These are phyloP conservation scores for Globisporangium nagaii DNA, from an alignment of 352 stramenopile genomes.

Conservation along the genomic window DNA sequence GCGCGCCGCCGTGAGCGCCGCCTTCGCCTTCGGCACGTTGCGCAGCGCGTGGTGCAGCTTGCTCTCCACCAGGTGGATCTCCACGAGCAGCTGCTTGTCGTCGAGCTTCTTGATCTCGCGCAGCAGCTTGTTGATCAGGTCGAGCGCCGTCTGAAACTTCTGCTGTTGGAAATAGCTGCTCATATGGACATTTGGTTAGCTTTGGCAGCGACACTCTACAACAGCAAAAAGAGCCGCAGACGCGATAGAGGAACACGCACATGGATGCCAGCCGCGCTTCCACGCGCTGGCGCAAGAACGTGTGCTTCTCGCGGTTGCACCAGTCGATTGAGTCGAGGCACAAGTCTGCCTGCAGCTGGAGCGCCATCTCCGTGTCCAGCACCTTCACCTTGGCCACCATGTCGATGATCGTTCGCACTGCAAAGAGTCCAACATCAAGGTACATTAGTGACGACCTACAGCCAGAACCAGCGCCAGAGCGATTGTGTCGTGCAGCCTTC, in stretches of 20 bases:
- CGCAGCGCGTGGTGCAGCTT: constrained; percentile 97
- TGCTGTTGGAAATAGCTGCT: constrained; percentile 83
- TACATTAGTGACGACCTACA: background rate
- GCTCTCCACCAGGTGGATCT: constrained; percentile 97
- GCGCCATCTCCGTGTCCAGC: constrained; percentile 84
- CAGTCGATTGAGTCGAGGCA: constrained; percentile 95
- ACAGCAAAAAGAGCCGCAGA: background rate
- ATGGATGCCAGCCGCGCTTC: constrained; percentile 93
- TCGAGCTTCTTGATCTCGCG: constrained; percentile 99
- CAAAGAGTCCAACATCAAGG: background rate
- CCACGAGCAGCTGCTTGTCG: constrained; percentile 98
- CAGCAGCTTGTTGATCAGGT: constrained; percentile 93
- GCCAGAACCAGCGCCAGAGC: too few species aligned
- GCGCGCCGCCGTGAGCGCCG: constrained; percentile 94
- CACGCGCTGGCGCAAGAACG: constrained; percentile 98
- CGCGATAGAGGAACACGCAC: constrained; percentile 33
- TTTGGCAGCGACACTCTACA: too few species aligned
- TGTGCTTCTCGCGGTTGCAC: constrained; percentile 92
- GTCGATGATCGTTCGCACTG: constrained; percentile 96
- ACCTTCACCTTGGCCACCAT: constrained; percentile 92
- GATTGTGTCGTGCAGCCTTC: background rate
- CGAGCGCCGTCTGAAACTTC: constrained; percentile 90
- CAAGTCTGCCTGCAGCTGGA: constrained; percentile 93
- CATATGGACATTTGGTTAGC: too few species aligned
- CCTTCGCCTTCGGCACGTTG: constrained; percentile 96